Evolutionary conservation across 1,284 basidiomycete genomes (phyloP).

Genomic region (Anthracocystis panici-leucophaei): DNA sequence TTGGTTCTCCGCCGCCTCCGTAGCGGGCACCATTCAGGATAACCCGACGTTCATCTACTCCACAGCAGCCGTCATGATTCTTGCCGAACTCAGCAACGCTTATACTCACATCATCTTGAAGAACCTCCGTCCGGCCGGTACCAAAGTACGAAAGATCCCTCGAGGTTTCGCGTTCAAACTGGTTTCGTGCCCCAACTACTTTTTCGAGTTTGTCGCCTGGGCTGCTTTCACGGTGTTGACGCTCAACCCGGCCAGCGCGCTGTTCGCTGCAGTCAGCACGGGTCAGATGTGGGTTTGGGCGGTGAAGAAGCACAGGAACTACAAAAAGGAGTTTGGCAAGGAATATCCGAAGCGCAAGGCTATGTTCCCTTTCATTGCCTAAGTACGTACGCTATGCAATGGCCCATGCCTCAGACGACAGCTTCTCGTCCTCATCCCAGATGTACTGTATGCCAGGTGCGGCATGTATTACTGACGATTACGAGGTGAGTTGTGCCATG

Average conservation of each 20-base stretch:
- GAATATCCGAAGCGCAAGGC: slow-evolving; percentile 84
- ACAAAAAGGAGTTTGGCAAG: slow-evolving; percentile 89
- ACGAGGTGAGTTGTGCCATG: neutral
- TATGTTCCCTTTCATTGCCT: slow-evolving; percentile 80
- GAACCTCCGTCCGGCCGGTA: slow-evolving; percentile 83
- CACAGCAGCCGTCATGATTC: slow-evolving; percentile 79
- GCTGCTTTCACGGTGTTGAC: slow-evolving; percentile 81
- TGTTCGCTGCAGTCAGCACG: slow-evolving; percentile 79
- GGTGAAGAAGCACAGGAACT: slow-evolving; percentile 86
- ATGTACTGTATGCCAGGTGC: slow-evolving; percentile 7
- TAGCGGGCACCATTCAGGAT: slow-evolving; percentile 77
- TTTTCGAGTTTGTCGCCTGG: slow-evolving; percentile 88
- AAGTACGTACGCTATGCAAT: neutral
- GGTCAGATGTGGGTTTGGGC: slow-evolving; percentile 90
- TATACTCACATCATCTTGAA: slow-evolving; percentile 85
- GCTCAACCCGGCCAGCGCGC: slow-evolving; percentile 74
- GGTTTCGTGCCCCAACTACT: slow-evolving; percentile 93
- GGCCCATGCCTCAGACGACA: neutral
- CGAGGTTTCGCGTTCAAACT: slow-evolving; percentile 82
- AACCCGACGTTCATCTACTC: slow-evolving; percentile 78
- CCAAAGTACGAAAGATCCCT: slow-evolving; percentile 85
- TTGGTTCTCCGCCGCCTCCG: slow-evolving; percentile 79
- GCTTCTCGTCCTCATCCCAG: neutral
- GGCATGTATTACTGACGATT: neutral
- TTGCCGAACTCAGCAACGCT: slow-evolving; percentile 88